A percentile compares a stretch with the other conserved stretches of the same genome.
These are phyloP conservation scores for Neopestalotiopsis sp. DNA, from an alignment of 2,329 filamentous ascomycete species.

Conservation along the genomic window DNA sequence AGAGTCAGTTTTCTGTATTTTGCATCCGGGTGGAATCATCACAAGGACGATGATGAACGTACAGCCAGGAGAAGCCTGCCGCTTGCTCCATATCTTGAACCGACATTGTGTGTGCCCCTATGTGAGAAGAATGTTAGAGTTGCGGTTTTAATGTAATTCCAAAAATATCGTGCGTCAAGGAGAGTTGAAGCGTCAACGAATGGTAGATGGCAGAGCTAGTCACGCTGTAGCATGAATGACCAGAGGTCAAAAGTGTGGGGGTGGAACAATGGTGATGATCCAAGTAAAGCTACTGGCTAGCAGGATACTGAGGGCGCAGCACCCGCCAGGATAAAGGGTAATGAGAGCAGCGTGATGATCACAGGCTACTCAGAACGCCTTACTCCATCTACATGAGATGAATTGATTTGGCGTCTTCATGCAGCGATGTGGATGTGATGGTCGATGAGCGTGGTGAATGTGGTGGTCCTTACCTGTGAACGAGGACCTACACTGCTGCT, in stretches of 20 bases:
- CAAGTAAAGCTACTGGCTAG: too few species aligned
- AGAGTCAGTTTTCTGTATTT: too few species aligned
- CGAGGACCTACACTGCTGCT: background rate
- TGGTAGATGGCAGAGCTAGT: background rate
- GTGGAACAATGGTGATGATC: too few species aligned
- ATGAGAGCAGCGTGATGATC: background rate
- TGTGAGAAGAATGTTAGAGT: background rate
- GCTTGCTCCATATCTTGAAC: constrained; percentile 6
- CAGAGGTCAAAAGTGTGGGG: too few species aligned
- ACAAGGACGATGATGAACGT: background rate
- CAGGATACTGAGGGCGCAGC: background rate
- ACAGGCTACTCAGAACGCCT: background rate
- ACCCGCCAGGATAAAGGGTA: background rate
- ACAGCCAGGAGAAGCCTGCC: constrained; percentile 16
- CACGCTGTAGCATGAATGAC: too few species aligned
- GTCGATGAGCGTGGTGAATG: background rate
- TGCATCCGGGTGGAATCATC: background rate
- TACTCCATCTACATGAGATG: background rate
- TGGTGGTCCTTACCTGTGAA: background rate
- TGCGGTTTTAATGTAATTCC: background rate
- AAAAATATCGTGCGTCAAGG: background rate
- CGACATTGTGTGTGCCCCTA: background rate
- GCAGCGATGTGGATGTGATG: background rate
- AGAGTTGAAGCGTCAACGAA: background rate
- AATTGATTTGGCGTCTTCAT: background rate